A percentile compares a stretch with the other conserved stretches of the same genome.
Evolutionary conservation across 257 asterid genomes (phyloP).

Genomic region (Fraxinus pennsylvanica): DNA sequence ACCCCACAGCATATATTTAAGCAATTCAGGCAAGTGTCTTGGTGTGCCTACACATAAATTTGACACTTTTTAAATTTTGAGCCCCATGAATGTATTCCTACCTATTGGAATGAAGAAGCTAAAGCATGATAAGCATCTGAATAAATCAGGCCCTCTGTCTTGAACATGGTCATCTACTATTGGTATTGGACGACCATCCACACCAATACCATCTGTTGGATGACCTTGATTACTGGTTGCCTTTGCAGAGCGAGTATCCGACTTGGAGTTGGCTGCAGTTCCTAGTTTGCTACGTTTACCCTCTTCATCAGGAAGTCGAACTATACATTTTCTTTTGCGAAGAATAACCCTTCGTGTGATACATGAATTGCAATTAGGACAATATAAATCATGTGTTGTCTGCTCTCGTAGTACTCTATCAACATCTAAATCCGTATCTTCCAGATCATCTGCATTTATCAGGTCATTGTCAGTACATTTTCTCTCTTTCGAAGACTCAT

Average conservation of each 20-base stretch:
- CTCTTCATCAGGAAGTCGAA: constrained; percentile 47
- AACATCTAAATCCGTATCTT: not conserved
- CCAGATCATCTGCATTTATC: constrained; percentile 42
- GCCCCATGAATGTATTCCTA: constrained; percentile 23
- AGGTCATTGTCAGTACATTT: constrained; percentile 50
- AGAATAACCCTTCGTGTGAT: constrained; percentile 85
- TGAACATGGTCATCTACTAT: constrained; percentile 34
- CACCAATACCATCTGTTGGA: constrained; percentile 25
- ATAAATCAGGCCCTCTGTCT: constrained; percentile 56
- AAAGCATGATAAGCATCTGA: constrained; percentile 94
- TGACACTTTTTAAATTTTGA: too few species aligned
- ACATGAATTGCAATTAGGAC: constrained; percentile 48
- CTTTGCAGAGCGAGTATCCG: constrained; percentile 20
- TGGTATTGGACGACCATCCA: constrained; percentile 33
- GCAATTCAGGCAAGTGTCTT: too few species aligned
- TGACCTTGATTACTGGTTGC: constrained; percentile 31
- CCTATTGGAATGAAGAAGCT: constrained; percentile 78
- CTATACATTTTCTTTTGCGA: constrained; percentile 65
- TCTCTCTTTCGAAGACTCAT: constrained; percentile 46
- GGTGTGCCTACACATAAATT: too few species aligned
- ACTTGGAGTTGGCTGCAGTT: constrained; percentile 20
- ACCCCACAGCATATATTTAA: too few species aligned
- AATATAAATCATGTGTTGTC: constrained; percentile 73
- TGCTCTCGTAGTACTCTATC: constrained; percentile 38
- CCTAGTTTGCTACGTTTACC: constrained; percentile 49